Base-by-base conservation (phyloP, 352 stramenopile species). In the Globisporangium okanoganense region DNA sequence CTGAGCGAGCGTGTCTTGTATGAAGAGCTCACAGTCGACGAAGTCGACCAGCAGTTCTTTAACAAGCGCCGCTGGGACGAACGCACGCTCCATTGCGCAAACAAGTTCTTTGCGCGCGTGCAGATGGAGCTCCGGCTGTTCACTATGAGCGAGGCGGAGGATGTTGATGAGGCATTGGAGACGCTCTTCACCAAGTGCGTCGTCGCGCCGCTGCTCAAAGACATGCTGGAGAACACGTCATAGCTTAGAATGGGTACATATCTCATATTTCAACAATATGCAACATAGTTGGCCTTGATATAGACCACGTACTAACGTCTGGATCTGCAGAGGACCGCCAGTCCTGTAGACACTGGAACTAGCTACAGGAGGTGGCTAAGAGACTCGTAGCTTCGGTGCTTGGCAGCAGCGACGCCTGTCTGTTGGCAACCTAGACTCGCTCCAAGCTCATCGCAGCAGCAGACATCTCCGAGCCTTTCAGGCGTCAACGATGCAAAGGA, bases 151-250 rank as follows among this genome's bases (percentile, higher is more conserved):
- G 24, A 33, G 12, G 12, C 0, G 20, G 45, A 7, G 12, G 24
- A 18, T 18, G 13, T 33, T 33, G 45, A 33, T 13, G 24, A 22
- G 45, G 24, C 45, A 0, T 20, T 51, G 5, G 45, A 51, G 22
- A 29, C 24, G 45, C 45, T 51, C 22, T 51, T 51, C 22, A 51
- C 45, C 24, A 51, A 33, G 45, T 51, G 45, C 22, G 45, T 51
- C 45, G 24, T 51, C 10, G 9, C 45, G 13, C 45, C 24, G 7
- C 24, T 51, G 12, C 22, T 51, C 13, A 29, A 51, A 8, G 22
- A 51, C 45, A 51, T 51, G 29, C 3, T 33, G 44, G 20, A 5
- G 44, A 50, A 43, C 5, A 18, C 13, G 12, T n/a, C 36, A 12
- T 40, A 40, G 9, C 16, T 12, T 40, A 36, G 31, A 36, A 12